Percentiles rank a stretch among this genome's conserved stretches.
phyloP scores from a whole-genome alignment of 2,329 filamentous ascomycete species.

The Cordyceps pruinosa region DNA sequence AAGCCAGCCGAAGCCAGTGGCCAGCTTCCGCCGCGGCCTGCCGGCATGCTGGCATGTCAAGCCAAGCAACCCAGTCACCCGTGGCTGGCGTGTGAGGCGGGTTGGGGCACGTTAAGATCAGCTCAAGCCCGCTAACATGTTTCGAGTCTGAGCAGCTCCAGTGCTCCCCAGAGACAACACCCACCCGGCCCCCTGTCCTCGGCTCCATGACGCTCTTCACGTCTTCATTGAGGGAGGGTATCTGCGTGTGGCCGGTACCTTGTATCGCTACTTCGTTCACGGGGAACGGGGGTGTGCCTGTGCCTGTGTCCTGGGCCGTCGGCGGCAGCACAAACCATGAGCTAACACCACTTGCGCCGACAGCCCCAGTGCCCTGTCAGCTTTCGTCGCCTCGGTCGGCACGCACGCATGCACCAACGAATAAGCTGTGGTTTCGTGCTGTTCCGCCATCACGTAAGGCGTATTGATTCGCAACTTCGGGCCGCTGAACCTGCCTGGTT shows the following conservation, averaged over 20 bases:
- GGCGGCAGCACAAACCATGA: conserved; percentile 5
- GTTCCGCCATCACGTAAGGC: background rate
- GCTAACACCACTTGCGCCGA: background rate
- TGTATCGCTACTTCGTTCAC: background rate
- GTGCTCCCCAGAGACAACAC: background rate
- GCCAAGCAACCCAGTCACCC: background rate
- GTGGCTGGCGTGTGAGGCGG: conserved; percentile 1
- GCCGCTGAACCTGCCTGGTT: too few relatives aligned
- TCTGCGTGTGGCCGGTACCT: background rate
- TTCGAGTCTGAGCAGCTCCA: conserved; percentile 8
- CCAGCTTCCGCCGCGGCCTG: background rate
- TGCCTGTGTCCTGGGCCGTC: conserved; percentile 4
- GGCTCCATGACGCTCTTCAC: conserved; percentile 1
- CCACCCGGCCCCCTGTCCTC: background rate
- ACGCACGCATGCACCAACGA: too few relatives aligned
- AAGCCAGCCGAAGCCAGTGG: background rate
- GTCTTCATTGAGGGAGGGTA: too few relatives aligned
- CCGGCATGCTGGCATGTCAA: background rate
- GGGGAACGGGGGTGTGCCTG: background rate
- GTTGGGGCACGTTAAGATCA: conserved; percentile 9
- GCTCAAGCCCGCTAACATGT: conserved; percentile 11
- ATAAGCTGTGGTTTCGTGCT: background rate
- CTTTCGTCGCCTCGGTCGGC: conserved; percentile 1
- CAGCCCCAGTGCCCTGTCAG: conserved; percentile 9
- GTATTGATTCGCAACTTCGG: background rate